phyloP scores from a whole-genome alignment of 108 stramenopile species.

The Bacterosira constricta region DNA sequence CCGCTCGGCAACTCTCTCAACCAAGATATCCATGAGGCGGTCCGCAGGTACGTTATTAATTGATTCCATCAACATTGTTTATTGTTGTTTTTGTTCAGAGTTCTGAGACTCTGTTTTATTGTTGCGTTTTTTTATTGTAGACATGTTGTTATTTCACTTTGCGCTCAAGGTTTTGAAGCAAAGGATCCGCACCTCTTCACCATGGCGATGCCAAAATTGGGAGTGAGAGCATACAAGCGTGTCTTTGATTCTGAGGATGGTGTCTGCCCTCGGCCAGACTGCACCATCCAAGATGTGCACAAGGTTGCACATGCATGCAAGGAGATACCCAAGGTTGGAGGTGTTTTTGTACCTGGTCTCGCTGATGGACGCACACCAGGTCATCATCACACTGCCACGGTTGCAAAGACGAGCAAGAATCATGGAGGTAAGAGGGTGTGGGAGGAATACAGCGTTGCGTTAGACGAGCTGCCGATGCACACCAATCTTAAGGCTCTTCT shows the following conservation, averaged over 20 bases:
- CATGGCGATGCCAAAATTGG: slow-evolving; percentile 7
- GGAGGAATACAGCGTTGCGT: too few relatives aligned
- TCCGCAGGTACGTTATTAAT: too few relatives aligned
- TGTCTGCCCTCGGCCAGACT: neutral
- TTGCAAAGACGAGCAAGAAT: neutral
- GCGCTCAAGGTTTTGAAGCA: too few relatives aligned
- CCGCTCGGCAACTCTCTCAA: slow-evolving; percentile 9
- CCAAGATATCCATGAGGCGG: slow-evolving; percentile 16
- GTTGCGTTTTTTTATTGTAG: neutral
- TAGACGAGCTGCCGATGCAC: too few relatives aligned
- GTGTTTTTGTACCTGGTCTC: slow-evolving; percentile 7
- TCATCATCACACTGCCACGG: neutral
- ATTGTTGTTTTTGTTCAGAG: too few relatives aligned
- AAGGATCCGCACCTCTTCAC: slow-evolving; percentile 5
- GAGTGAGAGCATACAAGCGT: neutral
- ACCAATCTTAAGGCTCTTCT: too few relatives aligned
- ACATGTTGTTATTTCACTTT: neutral
- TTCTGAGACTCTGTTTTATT: too few relatives aligned
- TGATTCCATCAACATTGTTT: too few relatives aligned
- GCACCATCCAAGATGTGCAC: slow-evolving; percentile 15
- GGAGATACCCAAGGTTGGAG: neutral
- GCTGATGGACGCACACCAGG: neutral
- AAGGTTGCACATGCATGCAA: neutral
- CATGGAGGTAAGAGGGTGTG: neutral
- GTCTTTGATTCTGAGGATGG: slow-evolving; percentile 3